Base-by-base conservation (phyloP, 352 stramenopile species). In the Lagenidium sp. region DNA sequence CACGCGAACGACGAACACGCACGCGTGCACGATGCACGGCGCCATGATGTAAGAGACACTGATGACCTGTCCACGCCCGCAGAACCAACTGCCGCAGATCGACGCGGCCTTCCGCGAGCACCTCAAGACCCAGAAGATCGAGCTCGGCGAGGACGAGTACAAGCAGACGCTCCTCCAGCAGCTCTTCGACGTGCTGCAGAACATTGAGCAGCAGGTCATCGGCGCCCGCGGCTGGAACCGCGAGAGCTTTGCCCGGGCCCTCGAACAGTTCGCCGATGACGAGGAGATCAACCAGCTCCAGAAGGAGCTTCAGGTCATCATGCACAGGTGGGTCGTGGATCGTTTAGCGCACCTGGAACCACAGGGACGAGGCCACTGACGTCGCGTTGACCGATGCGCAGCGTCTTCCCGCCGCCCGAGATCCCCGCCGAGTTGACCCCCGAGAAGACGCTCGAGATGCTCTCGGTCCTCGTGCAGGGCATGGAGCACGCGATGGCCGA, bases 401-500 rank as follows among this genome's bases (percentile, higher is more conserved):
- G 70, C 32, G 68, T 85, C 34, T 84, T 87, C 50, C 73, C 76
- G 36, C 34, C 63, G 24, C 68, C 63, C 6, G 71, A 80, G 41
- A 54, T 93, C 18, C 80, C 80, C 4, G 73, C 72, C 6, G 52
- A 82, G 34, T 43, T 93, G 22, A 93, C 77, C 11, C 44, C 63
- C 5, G 75, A 93, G 36, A 82, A 72, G 53, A 78, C 60, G 24
- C 36, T 93, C 34, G 68, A 55, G 38, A 85, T 93, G 46, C 50
- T 93, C 36, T 49, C 63, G 18, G 44, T 67, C 41, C 68, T 93
- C 36, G 68, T 86, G 30, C 67, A 70, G 41, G 71, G 63, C 25
- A 89, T 90, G 74, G 76, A 86, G 53, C 65, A 65, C 38, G 80
- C 80, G n/a, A 85, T 90, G 73, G 47, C 50, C 20, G 77, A 87